A percentile compares a stretch with the other conserved stretches of the same genome.
phyloP scores from a whole-genome alignment of 1,139 yeast genomes.

The Magnusiomyces suaveolens region DNA sequence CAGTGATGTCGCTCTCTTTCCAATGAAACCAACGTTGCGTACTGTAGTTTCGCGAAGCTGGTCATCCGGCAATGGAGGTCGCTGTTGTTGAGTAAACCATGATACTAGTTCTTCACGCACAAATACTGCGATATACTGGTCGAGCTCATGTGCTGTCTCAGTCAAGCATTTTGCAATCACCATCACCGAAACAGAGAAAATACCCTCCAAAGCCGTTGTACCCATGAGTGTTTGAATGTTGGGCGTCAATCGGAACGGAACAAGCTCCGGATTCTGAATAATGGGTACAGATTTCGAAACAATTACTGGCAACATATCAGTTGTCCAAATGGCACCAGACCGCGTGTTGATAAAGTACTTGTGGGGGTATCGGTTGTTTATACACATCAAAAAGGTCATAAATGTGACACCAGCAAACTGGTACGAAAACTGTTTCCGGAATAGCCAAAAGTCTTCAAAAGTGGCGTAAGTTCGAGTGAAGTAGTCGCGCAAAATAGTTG shows the following conservation, averaged over 20 bases:
- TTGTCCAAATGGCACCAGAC: conserved; percentile 87
- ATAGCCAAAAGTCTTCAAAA: conserved; percentile 94
- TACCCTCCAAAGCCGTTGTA: conserved; percentile 83
- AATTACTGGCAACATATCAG: conserved; percentile 82
- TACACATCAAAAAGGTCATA: conserved; percentile 90
- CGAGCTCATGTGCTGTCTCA: conserved; percentile 75
- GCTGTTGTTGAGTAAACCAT: conserved; percentile 76
- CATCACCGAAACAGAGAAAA: conserved; percentile 76
- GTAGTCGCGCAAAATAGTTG: conserved; percentile 67
- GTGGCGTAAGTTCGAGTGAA: conserved; percentile 55
- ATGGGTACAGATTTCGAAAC: conserved; percentile 66
- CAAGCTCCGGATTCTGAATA: conserved; percentile 88
- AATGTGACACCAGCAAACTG: conserved; percentile 94
- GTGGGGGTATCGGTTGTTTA: conserved; percentile 87
- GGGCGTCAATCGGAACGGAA: conserved; percentile 94
- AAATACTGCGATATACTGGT: conserved; percentile 75
- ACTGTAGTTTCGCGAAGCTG: conserved; percentile 82
- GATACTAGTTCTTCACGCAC: conserved; percentile 91
- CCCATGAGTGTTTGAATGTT: conserved; percentile 91
- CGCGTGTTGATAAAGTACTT: conserved; percentile 75
- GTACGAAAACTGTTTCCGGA: conserved; percentile 89
- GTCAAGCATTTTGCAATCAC: conserved; percentile 80
- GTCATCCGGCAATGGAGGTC: conserved; percentile 60
- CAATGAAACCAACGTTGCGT: conserved; percentile 76
- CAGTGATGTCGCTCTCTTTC: conserved; percentile 51